A percentile compares a stretch with the other conserved stretches of the same genome.
These are phyloP conservation scores for Metschnikowia bowlesiae DNA, from an alignment of 805 yeast species.

Conservation along the genomic window DNA sequence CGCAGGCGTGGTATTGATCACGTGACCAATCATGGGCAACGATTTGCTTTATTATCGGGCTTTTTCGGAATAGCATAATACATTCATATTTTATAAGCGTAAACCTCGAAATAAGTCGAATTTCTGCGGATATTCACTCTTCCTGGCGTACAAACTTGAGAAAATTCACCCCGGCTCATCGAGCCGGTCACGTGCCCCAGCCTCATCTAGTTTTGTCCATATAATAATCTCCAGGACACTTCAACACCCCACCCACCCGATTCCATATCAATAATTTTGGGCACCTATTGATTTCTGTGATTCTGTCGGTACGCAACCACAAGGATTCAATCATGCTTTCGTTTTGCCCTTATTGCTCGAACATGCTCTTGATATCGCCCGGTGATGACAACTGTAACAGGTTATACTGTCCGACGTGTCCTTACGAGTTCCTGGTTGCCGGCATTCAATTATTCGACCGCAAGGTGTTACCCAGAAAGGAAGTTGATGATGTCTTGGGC, in stretches of 20 bases:
- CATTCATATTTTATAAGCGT: not conserved
- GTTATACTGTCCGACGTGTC: constrained; percentile 89
- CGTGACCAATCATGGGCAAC: not conserved
- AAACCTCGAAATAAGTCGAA: not conserved
- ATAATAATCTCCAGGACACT: not conserved
- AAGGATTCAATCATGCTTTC: constrained; percentile 58
- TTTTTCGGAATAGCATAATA: no score
- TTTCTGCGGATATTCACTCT: not conserved
- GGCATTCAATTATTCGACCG: constrained; percentile 85
- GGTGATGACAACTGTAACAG: constrained; percentile 57
- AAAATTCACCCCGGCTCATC: not conserved
- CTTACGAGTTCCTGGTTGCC: constrained; percentile 85
- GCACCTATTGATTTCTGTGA: not conserved
- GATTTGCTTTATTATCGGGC: not conserved
- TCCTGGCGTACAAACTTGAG: not conserved
- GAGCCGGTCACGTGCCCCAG: not conserved
- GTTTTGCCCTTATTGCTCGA: constrained; percentile 92
- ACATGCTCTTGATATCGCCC: constrained; percentile 70
- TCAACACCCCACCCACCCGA: not conserved
- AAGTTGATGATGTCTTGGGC: constrained; percentile 94
- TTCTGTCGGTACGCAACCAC: not conserved
- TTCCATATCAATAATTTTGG: not conserved
- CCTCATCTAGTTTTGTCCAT: constrained; percentile 1
- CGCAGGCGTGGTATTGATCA: not conserved
- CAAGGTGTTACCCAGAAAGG: constrained; percentile 75